Conservation (phyloP, 768 basidiomycete genomes). For the Kwoniella botswanensis region DNA sequence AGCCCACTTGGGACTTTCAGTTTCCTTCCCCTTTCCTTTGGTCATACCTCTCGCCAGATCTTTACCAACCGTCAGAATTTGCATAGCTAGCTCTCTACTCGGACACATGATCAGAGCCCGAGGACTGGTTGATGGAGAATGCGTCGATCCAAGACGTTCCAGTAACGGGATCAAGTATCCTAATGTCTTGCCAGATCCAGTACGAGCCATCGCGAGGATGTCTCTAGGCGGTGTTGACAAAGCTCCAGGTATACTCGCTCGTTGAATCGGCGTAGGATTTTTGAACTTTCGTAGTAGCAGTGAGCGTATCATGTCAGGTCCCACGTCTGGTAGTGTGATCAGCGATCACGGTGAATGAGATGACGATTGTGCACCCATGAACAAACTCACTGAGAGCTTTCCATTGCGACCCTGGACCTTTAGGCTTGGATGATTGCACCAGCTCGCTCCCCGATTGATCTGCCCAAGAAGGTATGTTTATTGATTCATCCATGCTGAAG, state of each 20-base stretch:
- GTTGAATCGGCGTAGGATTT: constrained; percentile 94
- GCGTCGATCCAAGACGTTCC: constrained; percentile 79
- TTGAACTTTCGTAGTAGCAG: constrained; percentile 91
- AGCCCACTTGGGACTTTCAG: constrained; percentile 74
- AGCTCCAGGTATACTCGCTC: constrained; percentile 82
- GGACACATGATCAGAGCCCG: constrained; percentile 88
- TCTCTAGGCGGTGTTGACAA: constrained; percentile 84
- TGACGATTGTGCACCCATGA: background rate
- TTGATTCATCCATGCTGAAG: background rate
- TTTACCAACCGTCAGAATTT: constrained; percentile 92
- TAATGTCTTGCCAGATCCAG: constrained; percentile 95
- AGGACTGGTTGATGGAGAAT: constrained; percentile 78
- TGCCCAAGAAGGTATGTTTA: constrained; percentile 3
- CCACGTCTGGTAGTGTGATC: constrained; percentile 28
- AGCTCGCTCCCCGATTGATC: background rate
- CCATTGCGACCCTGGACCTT: constrained; percentile 33
- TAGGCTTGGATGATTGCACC: background rate
- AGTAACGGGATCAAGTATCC: constrained; percentile 93
- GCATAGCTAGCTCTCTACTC: constrained; percentile 89
- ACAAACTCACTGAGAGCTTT: constrained; percentile 37
- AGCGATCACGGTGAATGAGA: background rate
- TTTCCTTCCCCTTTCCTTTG: constrained; percentile 52
- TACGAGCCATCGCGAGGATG: constrained; percentile 97
- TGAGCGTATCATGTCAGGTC: constrained; percentile 58
- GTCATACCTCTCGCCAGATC: constrained; percentile 85